Evolutionary conservation across 1,284 basidiomycete genomes (phyloP).

Genomic region (Boletellus deceptivus): DNA sequence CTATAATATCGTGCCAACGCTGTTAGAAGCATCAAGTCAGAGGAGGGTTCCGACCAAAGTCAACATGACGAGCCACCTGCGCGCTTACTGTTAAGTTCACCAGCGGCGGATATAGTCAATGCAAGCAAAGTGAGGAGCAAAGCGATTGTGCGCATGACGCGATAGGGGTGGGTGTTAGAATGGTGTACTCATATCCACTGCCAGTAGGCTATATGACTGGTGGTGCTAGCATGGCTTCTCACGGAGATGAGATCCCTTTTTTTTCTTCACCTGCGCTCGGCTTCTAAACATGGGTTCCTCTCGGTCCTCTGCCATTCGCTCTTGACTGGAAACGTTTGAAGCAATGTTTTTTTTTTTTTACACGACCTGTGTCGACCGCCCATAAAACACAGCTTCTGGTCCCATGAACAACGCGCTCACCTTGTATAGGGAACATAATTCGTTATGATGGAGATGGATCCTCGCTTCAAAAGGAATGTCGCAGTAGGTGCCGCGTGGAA

Average conservation of each 20-base stretch:
- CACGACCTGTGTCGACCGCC: not conserved
- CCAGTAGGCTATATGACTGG: no score
- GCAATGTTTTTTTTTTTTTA: no score
- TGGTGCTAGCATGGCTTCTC: no score
- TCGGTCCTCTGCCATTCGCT: not conserved
- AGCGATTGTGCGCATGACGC: not conserved
- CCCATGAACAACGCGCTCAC: not conserved
- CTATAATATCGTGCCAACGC: constrained; percentile 1
- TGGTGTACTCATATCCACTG: not conserved
- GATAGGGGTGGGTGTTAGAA: constrained; percentile 5
- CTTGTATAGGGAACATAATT: not conserved
- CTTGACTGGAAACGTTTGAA: not conserved
- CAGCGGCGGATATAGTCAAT: constrained; percentile 4
- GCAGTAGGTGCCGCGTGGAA: not conserved
- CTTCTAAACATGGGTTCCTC: not conserved
- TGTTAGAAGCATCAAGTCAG: not conserved
- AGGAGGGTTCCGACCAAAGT: not conserved
- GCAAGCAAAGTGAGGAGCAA: constrained; percentile 4
- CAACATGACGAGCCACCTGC: constrained; percentile 7
- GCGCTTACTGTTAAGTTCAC: not conserved
- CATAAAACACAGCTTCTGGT: not conserved
- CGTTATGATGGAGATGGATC: not conserved
- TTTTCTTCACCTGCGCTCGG: no score
- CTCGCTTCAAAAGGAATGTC: not conserved
- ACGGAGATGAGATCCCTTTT: not conserved